These are phyloP conservation scores for Cytospora leucostoma DNA, from an alignment of 2,329 filamentous ascomycete species.

Conservation along the genomic window DNA sequence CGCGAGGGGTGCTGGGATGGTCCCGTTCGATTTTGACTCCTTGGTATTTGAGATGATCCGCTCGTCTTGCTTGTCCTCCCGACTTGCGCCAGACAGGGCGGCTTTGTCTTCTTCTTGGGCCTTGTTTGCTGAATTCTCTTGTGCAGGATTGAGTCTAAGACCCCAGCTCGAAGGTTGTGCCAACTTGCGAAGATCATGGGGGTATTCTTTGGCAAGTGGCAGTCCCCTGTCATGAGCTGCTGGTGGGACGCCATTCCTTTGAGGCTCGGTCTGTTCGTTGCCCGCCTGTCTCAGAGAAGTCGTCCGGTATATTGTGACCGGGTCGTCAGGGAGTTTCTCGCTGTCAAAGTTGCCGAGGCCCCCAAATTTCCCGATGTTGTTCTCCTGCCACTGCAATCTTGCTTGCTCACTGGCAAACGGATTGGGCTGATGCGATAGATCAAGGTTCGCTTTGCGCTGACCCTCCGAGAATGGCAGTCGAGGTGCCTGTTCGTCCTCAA, in stretches of 20 bases:
- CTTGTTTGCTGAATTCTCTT: slow-evolving; percentile 33
- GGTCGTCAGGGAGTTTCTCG: slow-evolving; percentile 42
- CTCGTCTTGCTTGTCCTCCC: neutral
- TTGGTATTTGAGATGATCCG: slow-evolving; percentile 1
- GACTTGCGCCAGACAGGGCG: too few relatives aligned
- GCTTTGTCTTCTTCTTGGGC: slow-evolving; percentile 25
- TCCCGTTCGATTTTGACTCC: slow-evolving; percentile 1
- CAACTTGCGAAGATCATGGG: slow-evolving; percentile 52
- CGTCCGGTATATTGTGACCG: slow-evolving; percentile 43
- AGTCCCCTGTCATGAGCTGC: slow-evolving; percentile 29
- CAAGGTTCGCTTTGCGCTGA: slow-evolving; percentile 36
- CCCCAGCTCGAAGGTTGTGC: slow-evolving; percentile 48
- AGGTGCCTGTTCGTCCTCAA: slow-evolving; percentile 51
- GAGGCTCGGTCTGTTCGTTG: slow-evolving; percentile 22
- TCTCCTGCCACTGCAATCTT: slow-evolving; percentile 15
- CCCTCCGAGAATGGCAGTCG: slow-evolving; percentile 46
- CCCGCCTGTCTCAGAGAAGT: slow-evolving; percentile 17
- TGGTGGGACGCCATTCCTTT: slow-evolving; percentile 18
- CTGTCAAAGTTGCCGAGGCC: slow-evolving; percentile 31
- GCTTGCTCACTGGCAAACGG: slow-evolving; percentile 21
- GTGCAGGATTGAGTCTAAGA: slow-evolving; percentile 40
- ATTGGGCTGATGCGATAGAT: slow-evolving; percentile 23
- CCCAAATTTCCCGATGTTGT: slow-evolving; percentile 14
- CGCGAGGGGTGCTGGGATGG: neutral
- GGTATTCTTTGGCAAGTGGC: slow-evolving; percentile 40